Base-by-base conservation (phyloP, 2,329 filamentous ascomycete genomes). In the Fusarium veterinarium region DNA sequence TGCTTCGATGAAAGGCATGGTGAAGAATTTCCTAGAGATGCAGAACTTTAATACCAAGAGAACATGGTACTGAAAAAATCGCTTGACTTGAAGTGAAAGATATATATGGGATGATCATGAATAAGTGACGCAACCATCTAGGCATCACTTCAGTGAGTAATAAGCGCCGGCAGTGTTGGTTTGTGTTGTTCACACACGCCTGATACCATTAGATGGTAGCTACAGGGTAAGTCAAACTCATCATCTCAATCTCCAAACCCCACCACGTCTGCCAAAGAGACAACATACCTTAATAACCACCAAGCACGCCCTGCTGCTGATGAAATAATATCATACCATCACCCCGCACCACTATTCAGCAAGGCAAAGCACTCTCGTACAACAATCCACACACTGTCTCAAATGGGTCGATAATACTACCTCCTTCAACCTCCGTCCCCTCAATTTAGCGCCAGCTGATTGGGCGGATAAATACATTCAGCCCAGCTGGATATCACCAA, bases 391-490 rank as follows among this genome's bases (percentile, higher is more conserved):
- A 0, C 9, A 13, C 3, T 6, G 4, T 30, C 3, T 28, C 6
- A 12, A 8, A 57, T 57, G 19, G 6, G 23, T 35, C 23, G 40
- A 37, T n/a, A 9, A 23, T 11, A 25, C 19, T 8, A 11, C 23
- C 1, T 0, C 17, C 17, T 7, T 13, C 30, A 19, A 3, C 8
- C 12, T 3, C 2, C 8, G 1, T 17, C 49, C 38, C 51, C 38
- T 57, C 48, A 33, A 3, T 20, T 1, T 8, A 16, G 7, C 16
- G 13, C 2, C 8, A 42, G 6, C 58, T 17, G 52, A 67, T 67
- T 67, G 64, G 64, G 6, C 8, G 64, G 64, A 6, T 67, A 67
- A 67, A 60, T 67, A 1, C 33, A 23, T 38, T n/a, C n/a, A 44
- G 46, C 40, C 33, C 30, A 58, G 13, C 35, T 28, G 28, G 31